phyloP scores from a whole-genome alignment of 108 stramenopile genomes.

The Nannochloropsis granulata region DNA sequence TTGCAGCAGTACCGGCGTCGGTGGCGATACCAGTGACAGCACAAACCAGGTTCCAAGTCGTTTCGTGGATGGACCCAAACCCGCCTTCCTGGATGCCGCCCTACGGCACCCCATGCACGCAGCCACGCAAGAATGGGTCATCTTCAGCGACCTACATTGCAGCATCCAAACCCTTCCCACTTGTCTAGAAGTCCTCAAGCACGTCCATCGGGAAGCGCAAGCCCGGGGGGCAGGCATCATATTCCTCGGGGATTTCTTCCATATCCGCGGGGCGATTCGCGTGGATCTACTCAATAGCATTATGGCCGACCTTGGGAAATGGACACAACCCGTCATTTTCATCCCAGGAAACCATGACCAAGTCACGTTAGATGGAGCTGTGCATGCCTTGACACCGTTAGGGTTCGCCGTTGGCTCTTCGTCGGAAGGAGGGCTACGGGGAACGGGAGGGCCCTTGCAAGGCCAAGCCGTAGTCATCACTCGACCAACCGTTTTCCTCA shows the following conservation, averaged over 20 bases:
- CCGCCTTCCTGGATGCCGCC: background rate
- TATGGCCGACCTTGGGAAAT: slow-evolving; percentile 9
- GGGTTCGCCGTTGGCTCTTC: slow-evolving; percentile 19
- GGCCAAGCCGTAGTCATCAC: slow-evolving; percentile 24
- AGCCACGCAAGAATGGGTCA: slow-evolving; percentile 15
- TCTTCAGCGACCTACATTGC: slow-evolving; percentile 35
- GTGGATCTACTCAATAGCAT: slow-evolving; percentile 27
- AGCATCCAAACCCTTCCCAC: slow-evolving; percentile 17
- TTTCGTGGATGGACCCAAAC: background rate
- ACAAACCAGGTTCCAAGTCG: too few relatives aligned
- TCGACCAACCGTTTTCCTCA: slow-evolving; percentile 23
- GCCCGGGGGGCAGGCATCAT: slow-evolving; percentile 24
- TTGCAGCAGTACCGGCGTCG: background rate
- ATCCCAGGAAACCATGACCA: slow-evolving; percentile 38
- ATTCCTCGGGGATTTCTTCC: slow-evolving; percentile 36
- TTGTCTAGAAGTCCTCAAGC: slow-evolving; percentile 24
- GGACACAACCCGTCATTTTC: slow-evolving; percentile 32
- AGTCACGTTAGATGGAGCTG: slow-evolving; percentile 30
- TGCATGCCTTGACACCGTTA: slow-evolving; percentile 29
- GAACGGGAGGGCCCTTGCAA: background rate
- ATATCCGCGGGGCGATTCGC: slow-evolving; percentile 27
- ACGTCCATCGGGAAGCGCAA: slow-evolving; percentile 21
- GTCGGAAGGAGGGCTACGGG: background rate
- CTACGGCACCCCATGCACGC: background rate
- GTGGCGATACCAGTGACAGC: background rate